Conservation (phyloP, 1,139 yeast genomes). For the Candida sp. region DNA sequence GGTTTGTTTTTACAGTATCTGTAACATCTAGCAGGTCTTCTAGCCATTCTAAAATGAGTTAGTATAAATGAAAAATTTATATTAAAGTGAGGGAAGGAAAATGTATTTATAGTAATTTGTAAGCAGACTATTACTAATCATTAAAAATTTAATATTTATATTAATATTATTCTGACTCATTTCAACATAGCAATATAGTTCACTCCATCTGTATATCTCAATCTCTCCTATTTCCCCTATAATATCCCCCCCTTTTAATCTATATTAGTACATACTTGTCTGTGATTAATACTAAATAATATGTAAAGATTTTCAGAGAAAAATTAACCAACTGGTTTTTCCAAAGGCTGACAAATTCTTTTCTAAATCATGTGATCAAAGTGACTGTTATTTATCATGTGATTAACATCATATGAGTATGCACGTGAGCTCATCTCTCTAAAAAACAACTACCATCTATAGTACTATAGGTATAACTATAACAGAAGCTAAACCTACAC, state of each 20-base stretch:
- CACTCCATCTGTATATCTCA: no score
- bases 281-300: not conserved
- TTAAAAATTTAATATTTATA: no score
- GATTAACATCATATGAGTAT: not conserved
- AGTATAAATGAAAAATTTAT: constrained; percentile 17
- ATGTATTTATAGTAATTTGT: not conserved
- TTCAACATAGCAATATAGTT: no score
- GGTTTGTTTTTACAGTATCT: constrained; percentile 99
- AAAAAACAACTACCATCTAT: no score
- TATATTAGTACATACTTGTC: not conserved
- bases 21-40: constrained; percentile 99
- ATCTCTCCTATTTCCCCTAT: no score
- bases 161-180: no score
- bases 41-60: constrained; percentile 70
- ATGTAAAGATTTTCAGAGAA: not conserved
- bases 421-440: not conserved
- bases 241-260: no score
- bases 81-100: not conserved
- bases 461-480: no score
- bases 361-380: constrained; percentile 1
- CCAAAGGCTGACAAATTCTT: not conserved
- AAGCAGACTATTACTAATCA: not conserved
- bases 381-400: constrained; percentile 5
- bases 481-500: constrained; percentile 1
- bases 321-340: not conserved